Base-by-base conservation (phyloP, 2,329 filamentous ascomycete genomes). In the Fusarium sublunatum region DNA sequence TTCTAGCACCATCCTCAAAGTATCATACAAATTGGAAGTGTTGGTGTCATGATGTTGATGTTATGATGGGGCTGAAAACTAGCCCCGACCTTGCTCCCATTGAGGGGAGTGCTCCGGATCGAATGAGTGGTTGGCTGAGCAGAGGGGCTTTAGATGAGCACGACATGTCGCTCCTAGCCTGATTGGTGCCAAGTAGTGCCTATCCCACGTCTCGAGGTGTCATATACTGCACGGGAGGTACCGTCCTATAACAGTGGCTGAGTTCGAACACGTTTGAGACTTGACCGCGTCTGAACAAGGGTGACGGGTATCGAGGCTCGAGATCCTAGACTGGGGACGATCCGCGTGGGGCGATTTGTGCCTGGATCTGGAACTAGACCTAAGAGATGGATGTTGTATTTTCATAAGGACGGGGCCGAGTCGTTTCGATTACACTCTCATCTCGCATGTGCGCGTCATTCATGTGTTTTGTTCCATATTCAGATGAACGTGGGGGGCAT, bases 401-500 rank as follows among this genome's bases (percentile, higher is more conserved):
- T 32, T 61, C 48, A 55, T 55, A 55, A 55, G 61, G 42, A 61
- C 31, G 35, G 49, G 22, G 36, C 19, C 12, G 13, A 26, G 28
- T 6, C 26, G 12, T 19, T 19, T 66, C 63, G 22, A 67, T 66
- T 67, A 66, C 64, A 48, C 64, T 49, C 61, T 49, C 39, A 61
- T 46, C 34, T 61, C 19, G 54, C 53, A 67, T 67, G 64, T 66
- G 64, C 64, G 64, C 64, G 59, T 66, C 64, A 66, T 66, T 38
- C 29, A 65, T 60, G 25, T 43, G 26, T 22, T 15, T 32, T 15
- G 19, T 19, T 15, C 47, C 44, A 26, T 22, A 35, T 13, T 32
- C 28, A 22, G 29, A 9, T 13, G 28, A 8, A 28, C 25, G 29
- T 26, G 28, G 9, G 9, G 26, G 39, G 25, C 36, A 55, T 47